Conservation (phyloP, 164 flowering plant species). For the Vitis amurensis region DNA sequence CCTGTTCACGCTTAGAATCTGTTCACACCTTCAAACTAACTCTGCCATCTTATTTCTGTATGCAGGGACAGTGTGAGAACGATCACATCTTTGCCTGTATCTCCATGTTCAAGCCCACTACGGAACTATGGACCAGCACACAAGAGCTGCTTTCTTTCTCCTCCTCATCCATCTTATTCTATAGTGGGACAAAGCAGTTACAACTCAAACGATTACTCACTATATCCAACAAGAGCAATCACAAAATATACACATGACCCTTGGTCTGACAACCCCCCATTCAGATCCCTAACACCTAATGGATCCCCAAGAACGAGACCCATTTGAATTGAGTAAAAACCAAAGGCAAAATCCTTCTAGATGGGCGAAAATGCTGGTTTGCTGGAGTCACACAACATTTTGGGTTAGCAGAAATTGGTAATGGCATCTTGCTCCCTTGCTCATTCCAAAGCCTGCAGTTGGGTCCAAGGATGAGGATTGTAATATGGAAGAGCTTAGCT, state of each 20-base stretch:
- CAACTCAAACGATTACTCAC: slow-evolving; percentile 28
- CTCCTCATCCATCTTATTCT: slow-evolving; percentile 60
- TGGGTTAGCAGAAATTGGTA: neutral
- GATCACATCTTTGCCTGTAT: slow-evolving; percentile 65
- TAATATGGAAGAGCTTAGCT: too few relatives aligned
- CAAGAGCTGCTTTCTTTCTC: slow-evolving; percentile 58
- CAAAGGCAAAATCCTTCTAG: slow-evolving; percentile 1
- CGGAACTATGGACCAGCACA: slow-evolving; percentile 45
- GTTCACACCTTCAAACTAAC: neutral
- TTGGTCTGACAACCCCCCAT: slow-evolving; percentile 29
- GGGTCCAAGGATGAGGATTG: too few relatives aligned
- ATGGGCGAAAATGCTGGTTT: neutral
- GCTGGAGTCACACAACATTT: neutral
- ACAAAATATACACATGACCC: slow-evolving; percentile 31
- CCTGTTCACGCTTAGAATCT: neutral
- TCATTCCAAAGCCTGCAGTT: too few relatives aligned
- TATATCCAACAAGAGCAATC: slow-evolving; percentile 27
- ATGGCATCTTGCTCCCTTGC: too few relatives aligned
- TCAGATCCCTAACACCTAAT: slow-evolving; percentile 33
- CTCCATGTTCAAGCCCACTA: slow-evolving; percentile 68
- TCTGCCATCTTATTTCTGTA: neutral
- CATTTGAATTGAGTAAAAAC: slow-evolving; percentile 22
- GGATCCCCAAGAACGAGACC: slow-evolving; percentile 43
- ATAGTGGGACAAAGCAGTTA: slow-evolving; percentile 34
- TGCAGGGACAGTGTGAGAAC: slow-evolving; percentile 44